Evolutionary conservation across 164 flowering plant species (phyloP), one percentile per base, ranked within the genome.

Genomic region (Stephania yunnanensis): DNA sequence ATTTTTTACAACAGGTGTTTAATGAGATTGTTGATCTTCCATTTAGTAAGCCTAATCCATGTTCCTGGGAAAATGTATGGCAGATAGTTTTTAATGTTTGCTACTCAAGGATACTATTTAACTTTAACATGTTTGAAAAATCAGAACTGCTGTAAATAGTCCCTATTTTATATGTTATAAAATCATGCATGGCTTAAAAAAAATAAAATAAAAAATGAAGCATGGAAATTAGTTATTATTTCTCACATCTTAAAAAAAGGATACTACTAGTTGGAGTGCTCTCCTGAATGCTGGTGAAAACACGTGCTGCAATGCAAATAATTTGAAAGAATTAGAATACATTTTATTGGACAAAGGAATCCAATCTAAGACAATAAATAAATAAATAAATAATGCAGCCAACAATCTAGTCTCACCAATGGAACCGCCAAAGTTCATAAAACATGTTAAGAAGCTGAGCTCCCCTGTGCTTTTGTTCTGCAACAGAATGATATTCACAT

Each of bases 401-500:
- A 71, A 36, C 31, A 80, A 12, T 36, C 69, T 13, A 30, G 75
- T 79, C 92, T 85, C 76, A 94, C 98, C 97, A 80, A 85, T 78
- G 75, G 97, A 89, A 79, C 97, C 97, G 22, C 75, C 90, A 84
- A 83, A 89, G 81, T 93, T 95, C 98, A 95, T 90, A 7, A 95
- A 88, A 75, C 80, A 87, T 75, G 98, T 95, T 78, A 95, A 81
- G 81, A 93, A 95, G 86, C 98, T 95, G 71, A 95, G 98, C 79
- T 91, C 92, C 64, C 98, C 98, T 0, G 98, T 95, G 80, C 97
- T 91, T 79, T 89, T 91, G 83, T 85, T 93, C 98, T 95, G 94
- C 75, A 82, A 44, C 53, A 70, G 19, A 72, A 9, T 70, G 4
- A n/a, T 70, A n/a, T 69, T 8, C 20, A 46, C 48, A 22, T 52